A percentile compares a stretch with the other conserved stretches of the same genome.
Conservation (phyloP, 2,329 filamentous ascomycete genomes). For the Aspergillus pseudoterreus region DNA sequence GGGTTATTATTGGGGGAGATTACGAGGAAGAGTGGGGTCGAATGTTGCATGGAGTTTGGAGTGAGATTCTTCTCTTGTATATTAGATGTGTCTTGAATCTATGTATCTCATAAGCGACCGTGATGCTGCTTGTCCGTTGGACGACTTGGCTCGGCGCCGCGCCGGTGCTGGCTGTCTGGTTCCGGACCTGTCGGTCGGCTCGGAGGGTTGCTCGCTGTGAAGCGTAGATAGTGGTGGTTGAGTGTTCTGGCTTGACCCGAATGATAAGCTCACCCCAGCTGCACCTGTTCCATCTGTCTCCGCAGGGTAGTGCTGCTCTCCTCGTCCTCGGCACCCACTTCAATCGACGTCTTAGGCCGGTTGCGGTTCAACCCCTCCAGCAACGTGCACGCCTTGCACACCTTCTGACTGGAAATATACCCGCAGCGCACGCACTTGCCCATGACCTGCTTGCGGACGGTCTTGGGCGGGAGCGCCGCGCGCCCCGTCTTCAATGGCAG, state of each 20-base stretch:
- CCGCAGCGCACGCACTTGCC: constrained; percentile 84
- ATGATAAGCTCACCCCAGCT: constrained; percentile 34
- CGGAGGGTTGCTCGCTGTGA: no score
- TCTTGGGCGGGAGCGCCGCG: constrained; percentile 24
- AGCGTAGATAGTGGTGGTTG: no score
- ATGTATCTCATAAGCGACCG: no score
- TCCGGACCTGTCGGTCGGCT: no score
- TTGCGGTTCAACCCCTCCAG: constrained; percentile 86
- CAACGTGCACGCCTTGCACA: constrained; percentile 90
- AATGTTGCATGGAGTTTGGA: no score
- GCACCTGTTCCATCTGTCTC: constrained; percentile 48
- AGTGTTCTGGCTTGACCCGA: no score
- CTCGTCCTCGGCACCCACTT: constrained; percentile 46
- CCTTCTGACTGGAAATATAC: constrained; percentile 88
- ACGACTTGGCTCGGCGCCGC: no score
- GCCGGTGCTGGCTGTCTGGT: no score
- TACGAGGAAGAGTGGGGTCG: no score
- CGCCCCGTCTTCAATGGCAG: constrained; percentile 22
- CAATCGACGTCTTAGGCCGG: constrained; percentile 45
- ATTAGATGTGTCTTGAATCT: no score
- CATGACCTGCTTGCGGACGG: constrained; percentile 54
- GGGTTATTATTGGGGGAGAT: not conserved
- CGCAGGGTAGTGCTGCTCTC: constrained; percentile 51
- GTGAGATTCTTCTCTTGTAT: no score
- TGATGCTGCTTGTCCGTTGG: no score